Evolutionary conservation across 306 rosid genomes (phyloP).

Genomic region (Chamaecrista fasciculata): DNA sequence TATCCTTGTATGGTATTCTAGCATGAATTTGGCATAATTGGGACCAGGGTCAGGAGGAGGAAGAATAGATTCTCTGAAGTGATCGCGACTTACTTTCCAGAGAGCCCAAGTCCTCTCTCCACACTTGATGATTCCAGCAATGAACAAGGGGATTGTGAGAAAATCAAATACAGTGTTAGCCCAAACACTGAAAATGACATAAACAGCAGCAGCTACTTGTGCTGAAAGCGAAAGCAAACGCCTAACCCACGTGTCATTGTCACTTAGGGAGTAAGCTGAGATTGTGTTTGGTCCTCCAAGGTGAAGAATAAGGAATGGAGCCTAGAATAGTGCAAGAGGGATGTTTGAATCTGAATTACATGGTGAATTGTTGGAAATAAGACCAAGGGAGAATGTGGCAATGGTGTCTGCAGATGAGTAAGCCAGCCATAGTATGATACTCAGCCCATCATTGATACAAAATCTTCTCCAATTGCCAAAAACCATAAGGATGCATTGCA

Average conservation of each 20-base stretch:
- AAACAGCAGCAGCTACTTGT: not conserved
- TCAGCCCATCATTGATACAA: not conserved
- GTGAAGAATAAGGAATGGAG: not conserved
- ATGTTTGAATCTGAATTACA: no score
- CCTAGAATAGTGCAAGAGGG: not conserved
- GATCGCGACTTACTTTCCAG: not conserved
- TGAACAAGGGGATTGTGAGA: not conserved
- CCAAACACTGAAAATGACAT: not conserved
- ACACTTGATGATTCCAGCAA: not conserved
- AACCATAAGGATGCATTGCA: not conserved
- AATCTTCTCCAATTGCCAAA: not conserved
- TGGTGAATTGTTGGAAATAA: not conserved
- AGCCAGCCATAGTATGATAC: not conserved
- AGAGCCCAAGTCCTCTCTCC: constrained; percentile 7
- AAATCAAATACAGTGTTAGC: not conserved
- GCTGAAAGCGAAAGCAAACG: not conserved
- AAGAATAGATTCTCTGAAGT: not conserved
- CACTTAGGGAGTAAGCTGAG: constrained; percentile 5
- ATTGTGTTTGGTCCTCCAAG: constrained; percentile 4
- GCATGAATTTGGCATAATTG: not conserved
- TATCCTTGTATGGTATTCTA: not conserved
- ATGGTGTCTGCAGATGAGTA: not conserved
- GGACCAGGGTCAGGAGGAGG: not conserved
- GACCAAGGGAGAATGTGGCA: not conserved
- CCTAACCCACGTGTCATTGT: constrained; percentile 5